Evolutionary conservation across 2,329 filamentous ascomycete species (phyloP), one percentile per base, ranked within the genome.

Genomic region (Atkinsonella hypoxylon): DNA sequence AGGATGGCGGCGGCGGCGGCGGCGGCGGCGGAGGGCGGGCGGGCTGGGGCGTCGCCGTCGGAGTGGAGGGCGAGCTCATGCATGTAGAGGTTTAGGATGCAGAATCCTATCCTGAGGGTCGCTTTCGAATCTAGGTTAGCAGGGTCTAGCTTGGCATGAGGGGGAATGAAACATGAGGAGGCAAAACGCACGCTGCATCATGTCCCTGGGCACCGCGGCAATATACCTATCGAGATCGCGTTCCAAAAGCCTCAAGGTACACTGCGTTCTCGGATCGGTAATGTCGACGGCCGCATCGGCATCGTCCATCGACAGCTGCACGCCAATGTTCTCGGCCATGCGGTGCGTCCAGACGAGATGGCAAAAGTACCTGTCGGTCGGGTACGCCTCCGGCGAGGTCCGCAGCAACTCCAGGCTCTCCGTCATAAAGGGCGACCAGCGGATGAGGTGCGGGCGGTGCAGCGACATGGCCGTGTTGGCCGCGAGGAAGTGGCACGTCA

Each of bases 31-130:
- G 71, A 70, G 8, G 71, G 70, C 18, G 69, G 69, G 53, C 60
- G 67, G 58, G 77, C 70, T 54, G 86, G 81, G 9, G 51, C 75
- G 8, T 79, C 71, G 18, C 70, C 72, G 50, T 85, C 80, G 9
- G 78, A 72, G 55, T 87, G 82, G 55, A 90, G 77, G 2, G 79
- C 81, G 49, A 87, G 79, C 64, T 90, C 87, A 62, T 90, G 83
- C 70, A 89, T 82, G 61, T 86, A 89, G 3, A 90, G 69, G 54
- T 75, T 83, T 36, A 87, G 63, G 2, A 84, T 76, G 55, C 82
- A 72, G 56, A 87, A 81, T 53, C 78, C 77, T 56, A 89, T 75
- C 17, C 70, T 68, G 44, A 89, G 69, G 0, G 79, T 74, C n/a
- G 78, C 82, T 82, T 26, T 26, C 26, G 26, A 26, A 3, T 26